Conservation (phyloP, 345 rosid genomes). For the Eutrema japonicum region DNA sequence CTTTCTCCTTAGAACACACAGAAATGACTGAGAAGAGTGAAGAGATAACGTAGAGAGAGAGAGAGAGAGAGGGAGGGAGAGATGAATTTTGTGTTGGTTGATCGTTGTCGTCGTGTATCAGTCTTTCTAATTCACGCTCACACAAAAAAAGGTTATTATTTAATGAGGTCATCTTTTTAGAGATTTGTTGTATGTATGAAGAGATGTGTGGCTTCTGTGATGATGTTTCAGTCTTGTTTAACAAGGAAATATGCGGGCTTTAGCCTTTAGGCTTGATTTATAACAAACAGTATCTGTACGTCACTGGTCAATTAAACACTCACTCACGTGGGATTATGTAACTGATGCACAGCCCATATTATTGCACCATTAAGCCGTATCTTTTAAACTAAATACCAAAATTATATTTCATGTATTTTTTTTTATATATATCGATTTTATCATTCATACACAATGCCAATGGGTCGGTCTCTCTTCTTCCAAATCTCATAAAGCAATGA, state of each 20-base stretch:
- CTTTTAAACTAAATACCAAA: no score
- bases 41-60: constrained; percentile 20
- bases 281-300: neutral
- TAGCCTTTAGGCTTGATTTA: neutral
- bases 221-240: constrained; percentile 4
- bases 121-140: constrained; percentile 27
- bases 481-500: constrained; percentile 8
- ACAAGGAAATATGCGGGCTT: neutral
- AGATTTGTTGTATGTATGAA: neutral
- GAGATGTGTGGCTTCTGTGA: constrained; percentile 19
- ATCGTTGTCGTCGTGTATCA: constrained; percentile 30
- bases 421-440: no score
- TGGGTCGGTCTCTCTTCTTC: constrained; percentile 7
- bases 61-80: neutral
- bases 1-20: neutral
- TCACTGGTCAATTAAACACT: neutral
- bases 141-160: neutral
- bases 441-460: no score
- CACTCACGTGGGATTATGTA: neutral
- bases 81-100: constrained; percentile 19
- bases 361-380: no score
- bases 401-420: no score
- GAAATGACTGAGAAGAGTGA: neutral
- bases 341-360: neutral
- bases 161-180: constrained; percentile 5